Evolutionary conservation across 768 basidiomycete genomes (phyloP).

Genomic region (Chalciporus pseudorubinellus): DNA sequence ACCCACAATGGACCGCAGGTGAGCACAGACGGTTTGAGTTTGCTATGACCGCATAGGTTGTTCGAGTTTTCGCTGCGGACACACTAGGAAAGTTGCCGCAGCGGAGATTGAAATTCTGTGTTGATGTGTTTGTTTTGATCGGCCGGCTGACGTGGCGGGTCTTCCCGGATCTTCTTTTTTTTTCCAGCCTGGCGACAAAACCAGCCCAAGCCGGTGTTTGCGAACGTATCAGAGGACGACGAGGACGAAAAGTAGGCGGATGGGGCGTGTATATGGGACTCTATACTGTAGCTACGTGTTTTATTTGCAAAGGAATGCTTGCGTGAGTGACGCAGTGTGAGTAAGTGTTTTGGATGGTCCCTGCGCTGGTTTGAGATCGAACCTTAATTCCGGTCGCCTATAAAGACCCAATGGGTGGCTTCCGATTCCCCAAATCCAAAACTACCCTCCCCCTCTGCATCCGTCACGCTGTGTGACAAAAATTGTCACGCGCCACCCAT

Average conservation of each 20-base stretch:
- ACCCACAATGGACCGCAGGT: conserved; percentile 87
- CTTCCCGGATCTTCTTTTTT: conserved; percentile 34
- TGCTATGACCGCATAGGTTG: conserved; percentile 11
- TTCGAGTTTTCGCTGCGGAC: conserved; percentile 26
- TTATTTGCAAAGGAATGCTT: conserved; percentile 7
- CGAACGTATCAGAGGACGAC: conserved; percentile 52
- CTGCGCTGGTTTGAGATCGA: conserved; percentile 74
- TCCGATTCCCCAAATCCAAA: conserved; percentile 64
- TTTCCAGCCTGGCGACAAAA: conserved; percentile 81
- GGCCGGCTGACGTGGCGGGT: conserved; percentile 57
- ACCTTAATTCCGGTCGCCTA: conserved; percentile 79
- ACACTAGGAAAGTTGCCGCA: conserved; percentile 25
- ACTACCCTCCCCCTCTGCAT: conserved; percentile 49
- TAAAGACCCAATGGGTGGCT: conserved; percentile 76
- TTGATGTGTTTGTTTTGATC: conserved; percentile 34
- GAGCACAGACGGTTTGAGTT: conserved; percentile 34
- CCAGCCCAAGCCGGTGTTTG: conserved; percentile 86
- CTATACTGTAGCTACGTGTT: conserved; percentile 7
- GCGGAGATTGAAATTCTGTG: conserved; percentile 32
- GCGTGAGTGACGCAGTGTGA: conserved; percentile 31
- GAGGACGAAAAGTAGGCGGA: conserved; percentile 54
- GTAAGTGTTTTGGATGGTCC: conserved; percentile 52
- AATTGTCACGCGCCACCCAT: conserved; percentile 67
- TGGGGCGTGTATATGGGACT: conserved; percentile 16
- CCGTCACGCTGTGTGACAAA: conserved; percentile 63